Percentiles rank a stretch among this genome's conserved stretches.
These are phyloP conservation scores for Penicillium subrubescens DNA, from an alignment of 495 filamentous ascomycete species.

Conservation along the genomic window DNA sequence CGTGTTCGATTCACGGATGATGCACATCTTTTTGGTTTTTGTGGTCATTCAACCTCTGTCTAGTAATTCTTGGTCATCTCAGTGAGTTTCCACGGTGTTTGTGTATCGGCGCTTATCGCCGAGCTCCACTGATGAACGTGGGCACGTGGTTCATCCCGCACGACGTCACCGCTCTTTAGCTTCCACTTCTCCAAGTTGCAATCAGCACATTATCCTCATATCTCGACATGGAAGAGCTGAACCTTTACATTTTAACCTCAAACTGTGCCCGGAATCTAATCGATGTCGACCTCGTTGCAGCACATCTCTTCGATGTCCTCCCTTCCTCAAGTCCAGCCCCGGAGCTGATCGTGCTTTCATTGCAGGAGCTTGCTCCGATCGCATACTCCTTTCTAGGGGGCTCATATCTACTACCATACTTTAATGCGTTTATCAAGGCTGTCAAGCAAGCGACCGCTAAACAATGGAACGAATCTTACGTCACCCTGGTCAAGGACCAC, in stretches of 20 bases:
- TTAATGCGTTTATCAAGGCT: conserved; percentile 65
- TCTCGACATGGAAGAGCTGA: conserved; percentile 48
- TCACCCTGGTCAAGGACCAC: conserved; percentile 61
- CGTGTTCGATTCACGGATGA: conserved; percentile 62
- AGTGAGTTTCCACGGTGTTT: neutral
- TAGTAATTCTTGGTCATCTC: neutral
- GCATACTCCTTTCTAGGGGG: conserved; percentile 84
- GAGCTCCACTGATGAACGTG: conserved; percentile 8
- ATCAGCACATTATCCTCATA: neutral
- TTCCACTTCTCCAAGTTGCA: neutral
- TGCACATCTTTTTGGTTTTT: conserved; percentile 31
- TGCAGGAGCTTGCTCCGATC: conserved; percentile 91
- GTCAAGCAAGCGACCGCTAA: conserved; percentile 64
- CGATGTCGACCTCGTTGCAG: conserved; percentile 63
- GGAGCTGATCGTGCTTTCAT: conserved; percentile 71
- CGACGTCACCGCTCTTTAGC: conserved; percentile 21
- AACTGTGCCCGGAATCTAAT: conserved; percentile 79
- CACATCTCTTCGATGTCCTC: conserved; percentile 72
- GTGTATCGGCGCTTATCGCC: conserved; percentile 7
- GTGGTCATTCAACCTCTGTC: too few species aligned
- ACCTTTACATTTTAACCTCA: conserved; percentile 79
- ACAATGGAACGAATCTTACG: conserved; percentile 47
- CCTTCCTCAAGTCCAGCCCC: conserved; percentile 54
- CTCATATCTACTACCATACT: conserved; percentile 74
- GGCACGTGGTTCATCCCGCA: conserved; percentile 13